Percentiles rank a stretch among this genome's conserved stretches.
Conservation (phyloP, 2,329 filamentous ascomycete genomes). For the Paecilomyces fulvus region DNA sequence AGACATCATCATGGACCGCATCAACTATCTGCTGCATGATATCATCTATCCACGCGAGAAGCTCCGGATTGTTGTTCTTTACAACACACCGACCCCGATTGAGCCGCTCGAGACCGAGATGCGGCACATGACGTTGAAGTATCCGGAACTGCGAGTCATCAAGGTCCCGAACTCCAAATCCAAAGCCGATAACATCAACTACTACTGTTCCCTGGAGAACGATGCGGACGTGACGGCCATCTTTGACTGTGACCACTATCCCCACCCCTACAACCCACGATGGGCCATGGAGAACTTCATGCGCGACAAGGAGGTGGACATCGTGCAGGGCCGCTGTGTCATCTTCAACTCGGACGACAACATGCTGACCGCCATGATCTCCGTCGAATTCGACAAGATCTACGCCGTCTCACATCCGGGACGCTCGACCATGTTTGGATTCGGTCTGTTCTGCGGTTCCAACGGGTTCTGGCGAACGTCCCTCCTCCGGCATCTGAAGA, state of each 20-base stretch:
- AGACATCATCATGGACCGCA: slow-evolving; percentile 42
- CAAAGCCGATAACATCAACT: slow-evolving; percentile 44
- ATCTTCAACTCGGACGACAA: slow-evolving; percentile 41
- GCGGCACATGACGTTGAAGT: slow-evolving; percentile 25
- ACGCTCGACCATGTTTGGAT: slow-evolving; percentile 39
- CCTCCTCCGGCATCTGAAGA: slow-evolving; percentile 38
- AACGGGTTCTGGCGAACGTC: slow-evolving; percentile 43
- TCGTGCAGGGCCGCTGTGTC: slow-evolving; percentile 43
- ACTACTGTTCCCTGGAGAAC: slow-evolving; percentile 38
- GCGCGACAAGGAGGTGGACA: slow-evolving; percentile 35
- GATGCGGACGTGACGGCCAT: slow-evolving; percentile 41
- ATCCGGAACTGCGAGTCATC: slow-evolving; percentile 37
- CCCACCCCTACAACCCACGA: slow-evolving; percentile 41
- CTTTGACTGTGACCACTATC: slow-evolving; percentile 44
- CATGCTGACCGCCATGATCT: slow-evolving; percentile 41
- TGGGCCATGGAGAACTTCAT: slow-evolving; percentile 43
- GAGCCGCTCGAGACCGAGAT: slow-evolving; percentile 37
- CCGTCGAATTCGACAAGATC: slow-evolving; percentile 45
- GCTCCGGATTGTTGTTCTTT: slow-evolving; percentile 41
- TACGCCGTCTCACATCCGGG: slow-evolving; percentile 45
- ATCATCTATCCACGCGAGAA: slow-evolving; percentile 39
- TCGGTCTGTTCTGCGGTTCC: slow-evolving; percentile 43
- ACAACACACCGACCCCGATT: slow-evolving; percentile 38
- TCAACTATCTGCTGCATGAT: slow-evolving; percentile 39
- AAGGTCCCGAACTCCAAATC: slow-evolving; percentile 42